Percentiles rank a stretch among this genome's conserved stretches.
These are phyloP conservation scores for Scopulariopsis brevicaulis DNA, from an alignment of 2,329 filamentous ascomycete genomes.

Conservation along the genomic window DNA sequence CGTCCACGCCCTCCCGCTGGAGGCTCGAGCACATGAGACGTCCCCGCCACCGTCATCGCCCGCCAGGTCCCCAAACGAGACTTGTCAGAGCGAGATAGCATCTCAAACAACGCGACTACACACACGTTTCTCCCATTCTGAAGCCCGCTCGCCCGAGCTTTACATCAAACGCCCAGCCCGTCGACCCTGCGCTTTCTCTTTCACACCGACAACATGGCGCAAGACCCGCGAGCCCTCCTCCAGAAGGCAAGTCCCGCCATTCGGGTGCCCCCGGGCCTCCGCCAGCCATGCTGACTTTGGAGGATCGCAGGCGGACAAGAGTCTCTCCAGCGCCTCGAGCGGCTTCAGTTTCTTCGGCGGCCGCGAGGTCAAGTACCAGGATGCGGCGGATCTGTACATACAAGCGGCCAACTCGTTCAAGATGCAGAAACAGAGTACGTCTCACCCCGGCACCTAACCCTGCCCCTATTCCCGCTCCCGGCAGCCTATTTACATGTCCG, in stretches of 20 bases:
- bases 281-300: neutral
- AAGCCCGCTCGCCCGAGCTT: neutral
- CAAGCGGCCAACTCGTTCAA: conserved; percentile 88
- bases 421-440: conserved; percentile 70
- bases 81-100: neutral
- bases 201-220: conserved; percentile 41
- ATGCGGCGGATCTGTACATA: conserved; percentile 76
- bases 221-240: conserved; percentile 67
- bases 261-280: neutral
- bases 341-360: conserved; percentile 89
- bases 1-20: neutral
- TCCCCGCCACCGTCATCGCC: neutral
- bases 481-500: neutral
- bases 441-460: neutral
- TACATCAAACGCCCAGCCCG: neutral
- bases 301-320: conserved; percentile 67
- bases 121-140: neutral
- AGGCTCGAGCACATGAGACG: neutral
- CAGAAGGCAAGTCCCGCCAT: conserved; percentile 50
- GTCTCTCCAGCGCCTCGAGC: conserved; percentile 57
- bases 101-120: neutral
- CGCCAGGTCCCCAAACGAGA: neutral
- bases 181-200: neutral
- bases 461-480: neutral
- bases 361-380: conserved; percentile 77